Base-by-base conservation (phyloP, 805 yeast genomes). In the Myxozyma neglecta region DNA sequence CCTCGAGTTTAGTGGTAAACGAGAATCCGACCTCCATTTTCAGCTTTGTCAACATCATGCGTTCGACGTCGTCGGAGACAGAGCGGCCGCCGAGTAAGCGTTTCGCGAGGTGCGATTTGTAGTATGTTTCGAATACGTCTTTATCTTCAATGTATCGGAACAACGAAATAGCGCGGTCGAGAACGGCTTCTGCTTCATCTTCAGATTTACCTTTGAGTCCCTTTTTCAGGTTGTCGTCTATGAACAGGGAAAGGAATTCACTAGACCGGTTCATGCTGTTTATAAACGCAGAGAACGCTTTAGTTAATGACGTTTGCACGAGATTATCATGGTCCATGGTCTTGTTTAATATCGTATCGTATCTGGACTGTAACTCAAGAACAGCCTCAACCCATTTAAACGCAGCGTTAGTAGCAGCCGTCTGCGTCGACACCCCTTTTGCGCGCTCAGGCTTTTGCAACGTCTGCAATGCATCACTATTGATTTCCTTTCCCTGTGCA, bases 41-140 rank as follows among this genome's bases (percentile, higher is more conserved):
- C 48, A 91, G 75, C 69, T 83, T 85, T 1, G 85, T 78, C 32
- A 91, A 84, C 72, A 90, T 78, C 37, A 79, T 74, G 70, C 85
- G 85, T 72, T 91, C 97, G 6, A 86, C 74, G 61, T 89, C 93
- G 52, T 79, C 76, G 0, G 83, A 77, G 56, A 79, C 66, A 8
- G 69, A 61, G 73, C 77, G 73, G 66, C 66, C 79, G 79, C 60
- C 83, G 80, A 87, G 71, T 45, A 91, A 79, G 65, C 97, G 79
- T 73, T 87, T 89, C 0, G 97, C 96, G 61, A 92, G 78, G 75
- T 89, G 97, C 53, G 86, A 87, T 69, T 90, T 90, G 73, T 90
- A 91, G 63, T 88, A 85, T 40, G 83, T 86, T 71, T 90, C 96
- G 75, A 91, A 92, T 39, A 88, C 76, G 74, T 91, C 97, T 70